Percentiles rank a stretch among this genome's conserved stretches.
Conservation (phyloP, 2,329 filamentous ascomycete genomes). For the Leptodontidium sp. region DNA sequence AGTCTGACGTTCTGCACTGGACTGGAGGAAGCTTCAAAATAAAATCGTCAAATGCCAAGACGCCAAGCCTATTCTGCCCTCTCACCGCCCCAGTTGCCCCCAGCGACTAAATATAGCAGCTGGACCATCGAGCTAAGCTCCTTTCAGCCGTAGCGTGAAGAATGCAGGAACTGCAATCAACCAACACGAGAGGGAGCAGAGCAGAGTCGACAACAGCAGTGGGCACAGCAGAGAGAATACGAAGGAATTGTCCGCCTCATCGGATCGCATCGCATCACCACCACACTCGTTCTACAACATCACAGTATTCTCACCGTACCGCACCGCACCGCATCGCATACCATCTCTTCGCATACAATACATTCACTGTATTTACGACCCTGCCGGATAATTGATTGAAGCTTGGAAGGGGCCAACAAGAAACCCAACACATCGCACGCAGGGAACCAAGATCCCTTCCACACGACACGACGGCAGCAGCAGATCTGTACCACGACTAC, state of each 20-base stretch:
- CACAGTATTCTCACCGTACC: not conserved
- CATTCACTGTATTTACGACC: not conserved
- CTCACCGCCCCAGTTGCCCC: constrained; percentile 29
- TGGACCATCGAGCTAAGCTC: constrained; percentile 1
- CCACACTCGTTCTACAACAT: not conserved
- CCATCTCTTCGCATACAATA: too few relatives aligned
- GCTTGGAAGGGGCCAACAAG: not conserved
- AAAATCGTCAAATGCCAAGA: constrained; percentile 1
- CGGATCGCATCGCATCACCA: not conserved
- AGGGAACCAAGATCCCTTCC: constrained; percentile 9
- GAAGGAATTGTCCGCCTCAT: not conserved
- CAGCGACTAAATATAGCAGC: constrained; percentile 27
- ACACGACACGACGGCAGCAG: constrained; percentile 4
- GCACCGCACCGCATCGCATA: not conserved
- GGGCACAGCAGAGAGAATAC: not conserved
- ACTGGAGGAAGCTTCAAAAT: constrained; percentile 6
- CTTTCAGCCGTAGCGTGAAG: constrained; percentile 10
- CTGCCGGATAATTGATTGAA: constrained; percentile 3
- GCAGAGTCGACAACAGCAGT: too few relatives aligned
- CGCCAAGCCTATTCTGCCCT: constrained; percentile 4
- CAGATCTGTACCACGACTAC: not conserved
- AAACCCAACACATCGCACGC: too few relatives aligned
- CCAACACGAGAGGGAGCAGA: constrained; percentile 24
- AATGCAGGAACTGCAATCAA: constrained; percentile 33
- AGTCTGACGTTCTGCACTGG: not conserved